A percentile compares a stretch with the other conserved stretches of the same genome.
Evolutionary conservation across 495 filamentous ascomycete genomes (phyloP).

Genomic region (Penicillium canariense): DNA sequence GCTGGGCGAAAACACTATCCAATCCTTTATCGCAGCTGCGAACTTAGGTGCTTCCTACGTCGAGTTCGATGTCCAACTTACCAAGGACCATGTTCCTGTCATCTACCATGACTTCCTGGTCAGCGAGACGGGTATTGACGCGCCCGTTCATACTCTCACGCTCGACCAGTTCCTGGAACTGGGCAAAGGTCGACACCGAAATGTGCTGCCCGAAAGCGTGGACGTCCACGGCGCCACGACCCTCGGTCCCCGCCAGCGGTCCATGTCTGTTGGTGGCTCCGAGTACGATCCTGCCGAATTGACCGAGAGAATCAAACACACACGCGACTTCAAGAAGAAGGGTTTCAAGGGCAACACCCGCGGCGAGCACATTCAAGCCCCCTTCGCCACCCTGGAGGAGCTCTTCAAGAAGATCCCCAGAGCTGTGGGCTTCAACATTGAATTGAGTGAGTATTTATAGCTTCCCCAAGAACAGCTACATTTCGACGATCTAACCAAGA

Average conservation of each 20-base stretch:
- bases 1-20: conserved; percentile 91
- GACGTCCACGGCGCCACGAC: conserved; percentile 18
- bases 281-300: conserved; percentile 57
- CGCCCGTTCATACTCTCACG: conserved; percentile 91
- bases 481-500: conserved; percentile 30
- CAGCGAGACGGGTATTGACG: conserved; percentile 97
- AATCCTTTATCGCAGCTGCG: conserved; percentile 93
- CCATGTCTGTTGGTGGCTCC: conserved; percentile 57
- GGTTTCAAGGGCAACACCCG: conserved; percentile 96
- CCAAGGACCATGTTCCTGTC: conserved; percentile 97
- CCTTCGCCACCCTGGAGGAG: conserved; percentile 92
- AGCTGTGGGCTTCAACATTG: conserved; percentile 91
- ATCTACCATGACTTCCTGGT: conserved; percentile 99
- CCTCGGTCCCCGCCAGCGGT: conserved; percentile 40
- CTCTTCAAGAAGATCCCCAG: conserved; percentile 82
- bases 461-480: conserved; percentile 24
- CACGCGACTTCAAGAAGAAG: conserved; percentile 85
- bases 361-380: conserved; percentile 88
- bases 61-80: conserved; percentile 94
- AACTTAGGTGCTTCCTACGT: conserved; percentile 91
- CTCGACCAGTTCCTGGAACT: conserved; percentile 90
- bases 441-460: conserved; percentile 65
- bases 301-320: conserved; percentile 94
- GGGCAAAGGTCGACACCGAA: conserved; percentile 47
- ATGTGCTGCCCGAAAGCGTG: conserved; percentile 13